phyloP scores from a whole-genome alignment of 371 early-diverging fungal genomes.

The Conidiobolus incongruus region DNA sequence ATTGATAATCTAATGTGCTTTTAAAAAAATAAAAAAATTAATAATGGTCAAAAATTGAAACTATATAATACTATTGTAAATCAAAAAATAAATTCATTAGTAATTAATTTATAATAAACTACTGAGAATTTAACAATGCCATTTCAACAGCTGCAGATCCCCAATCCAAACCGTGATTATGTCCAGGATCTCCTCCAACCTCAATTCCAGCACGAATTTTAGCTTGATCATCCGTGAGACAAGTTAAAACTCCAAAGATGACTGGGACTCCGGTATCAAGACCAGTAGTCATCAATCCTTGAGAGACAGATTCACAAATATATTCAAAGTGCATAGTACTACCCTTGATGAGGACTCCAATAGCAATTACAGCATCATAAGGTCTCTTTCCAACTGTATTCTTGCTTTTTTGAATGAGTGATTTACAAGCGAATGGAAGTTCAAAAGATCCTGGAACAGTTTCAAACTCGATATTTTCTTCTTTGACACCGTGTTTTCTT shows the following conservation, averaged over 20 bases:
- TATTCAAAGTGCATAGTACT: constrained; percentile 95
- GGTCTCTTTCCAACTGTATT: constrained; percentile 18
- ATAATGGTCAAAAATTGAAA: too few species aligned
- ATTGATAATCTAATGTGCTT: too few species aligned
- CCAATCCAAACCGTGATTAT: constrained; percentile 93
- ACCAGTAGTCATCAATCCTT: constrained; percentile 81
- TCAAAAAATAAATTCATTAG: too few species aligned
- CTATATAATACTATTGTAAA: too few species aligned
- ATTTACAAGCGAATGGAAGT: constrained; percentile 74
- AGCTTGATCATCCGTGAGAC: constrained; percentile 83
- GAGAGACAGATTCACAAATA: constrained; percentile 74
- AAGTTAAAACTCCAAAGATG: constrained; percentile 91
- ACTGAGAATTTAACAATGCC: constrained; percentile 45
- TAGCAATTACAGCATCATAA: constrained; percentile 75
- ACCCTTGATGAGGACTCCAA: constrained; percentile 94
- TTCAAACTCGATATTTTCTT: constrained; percentile 44
- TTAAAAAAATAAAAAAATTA: too few species aligned
- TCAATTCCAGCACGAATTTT: constrained; percentile 49
- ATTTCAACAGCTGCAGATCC: constrained; percentile 94
- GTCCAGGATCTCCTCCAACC: constrained; percentile 25
- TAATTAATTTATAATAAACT: too few species aligned
- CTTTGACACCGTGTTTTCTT: constrained; percentile 29
- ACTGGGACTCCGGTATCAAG: constrained; percentile 72
- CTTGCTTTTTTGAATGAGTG: constrained; percentile 40
- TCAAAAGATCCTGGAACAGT: constrained; percentile 86